Evolutionary conservation across 371 early-diverging fungal genomes (phyloP), one percentile per base, ranked within the genome.

Genomic region (Dinochytrium kinnereticum): DNA sequence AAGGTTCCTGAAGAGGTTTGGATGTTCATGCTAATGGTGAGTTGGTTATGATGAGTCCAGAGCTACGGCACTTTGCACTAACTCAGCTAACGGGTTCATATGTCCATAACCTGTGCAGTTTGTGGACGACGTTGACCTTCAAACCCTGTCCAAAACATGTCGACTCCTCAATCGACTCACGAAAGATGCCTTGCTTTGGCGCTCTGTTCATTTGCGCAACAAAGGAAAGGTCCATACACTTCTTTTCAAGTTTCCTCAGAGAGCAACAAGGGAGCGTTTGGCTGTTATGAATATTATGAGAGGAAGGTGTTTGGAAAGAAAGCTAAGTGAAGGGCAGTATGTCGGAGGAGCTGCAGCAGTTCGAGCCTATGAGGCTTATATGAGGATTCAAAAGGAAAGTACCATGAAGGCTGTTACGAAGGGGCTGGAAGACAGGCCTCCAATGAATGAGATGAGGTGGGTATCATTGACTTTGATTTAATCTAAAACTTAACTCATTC

Each of bases 1-100:
- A 37, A 40, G 30, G 44, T 44, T 13, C 66, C 66, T 5, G 66
- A 66, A 33, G 66, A 66, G 44, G 26, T 66, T 24, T 66, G 66
- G 66, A 38, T 66, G 44, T 66, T 40, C 33, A 44, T 66, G 66
- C 10, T 66, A 44, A 40, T 66, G 66, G 66, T 66, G 44, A 40
- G 66, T 66, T n/a, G 10, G 28, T n/a, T n/a, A n/a, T n/a, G n/a
- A n/a, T n/a, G n/a, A n/a, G n/a, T n/a, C n/a, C n/a, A n/a, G n/a
- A n/a, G n/a, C n/a, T n/a, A n/a, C n/a, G n/a, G n/a, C n/a, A n/a
- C n/a, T n/a, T n/a, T n/a, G n/a, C n/a, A n/a, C n/a, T n/a, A n/a
- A n/a, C n/a, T n/a, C n/a, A n/a, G n/a, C n/a, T n/a, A n/a, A n/a
- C n/a, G n/a, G n/a, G n/a, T n/a, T n/a, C n/a, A n/a, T n/a, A n/a